Evolutionary conservation across 305 asterid species (phyloP), one percentile per base, ranked within the genome.

Genomic region (Solanum hybrid): DNA sequence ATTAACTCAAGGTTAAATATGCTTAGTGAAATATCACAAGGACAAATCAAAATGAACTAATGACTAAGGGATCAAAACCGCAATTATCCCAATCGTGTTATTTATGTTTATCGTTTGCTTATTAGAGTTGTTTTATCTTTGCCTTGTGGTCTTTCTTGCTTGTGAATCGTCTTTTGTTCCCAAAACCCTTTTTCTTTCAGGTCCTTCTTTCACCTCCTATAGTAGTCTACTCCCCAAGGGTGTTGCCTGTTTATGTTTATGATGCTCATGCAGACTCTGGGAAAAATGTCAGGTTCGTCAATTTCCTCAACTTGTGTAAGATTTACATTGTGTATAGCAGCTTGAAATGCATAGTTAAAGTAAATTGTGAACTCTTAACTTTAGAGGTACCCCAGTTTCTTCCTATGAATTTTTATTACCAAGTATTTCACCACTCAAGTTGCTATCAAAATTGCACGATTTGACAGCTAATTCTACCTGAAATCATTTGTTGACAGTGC

Each of bases 201-300:
- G 99, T 97, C 91, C 98, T 98, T 91, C 99, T 97, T 90, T 98
- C 99, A 89, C 99, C 99, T 91, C 99, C 99, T 82, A 94, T 98
- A 81, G 99, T 97, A 86, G 99, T 98, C 89, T 98, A 98, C 93
- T 98, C 99, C 90, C 99, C 99, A 27, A 93, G 99, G 92, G 99
- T 98, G 60, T 91, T 98, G 92, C 99, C 99, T 71, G 99, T 98
- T 80, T 98, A 98, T 93, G 97, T 98, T 91, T 98, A 98, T 87
- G 99, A 98, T 97, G 99, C 99, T 91, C 99, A 97, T 93, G 99
- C 99, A 60, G 99, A 98, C 93, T 94, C 95, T 94, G 99, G 99
- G 77, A 94, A 98, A 92, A 98, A 98, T 90, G 99, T 98, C 95
- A 98, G 99, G 99, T 98, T 93, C 90, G 85, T 26, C 73, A 89